phyloP scores from a whole-genome alignment of 2,329 filamentous ascomycete genomes.

The Paecilomyces dactylethromorphus region DNA sequence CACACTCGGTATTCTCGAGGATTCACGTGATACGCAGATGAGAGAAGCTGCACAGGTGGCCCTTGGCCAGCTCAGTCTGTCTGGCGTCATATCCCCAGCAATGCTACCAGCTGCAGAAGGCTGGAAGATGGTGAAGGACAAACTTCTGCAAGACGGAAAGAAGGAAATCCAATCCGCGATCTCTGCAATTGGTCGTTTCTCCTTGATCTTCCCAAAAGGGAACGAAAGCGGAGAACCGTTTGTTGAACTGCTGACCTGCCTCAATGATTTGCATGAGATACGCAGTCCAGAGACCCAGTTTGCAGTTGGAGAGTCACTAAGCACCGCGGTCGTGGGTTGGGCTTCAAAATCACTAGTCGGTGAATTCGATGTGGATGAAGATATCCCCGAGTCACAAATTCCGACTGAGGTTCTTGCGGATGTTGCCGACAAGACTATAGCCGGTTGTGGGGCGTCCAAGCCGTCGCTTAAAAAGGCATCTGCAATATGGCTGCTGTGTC shows the following conservation, averaged over 20 bases:
- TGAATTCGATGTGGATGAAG: slow-evolving; percentile 65
- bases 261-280: slow-evolving; percentile 75
- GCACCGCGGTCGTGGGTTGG: slow-evolving; percentile 73
- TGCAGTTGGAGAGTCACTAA: slow-evolving; percentile 79
- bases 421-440: slow-evolving; percentile 66
- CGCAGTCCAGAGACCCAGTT: slow-evolving; percentile 86
- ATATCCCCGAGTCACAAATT: slow-evolving; percentile 32
- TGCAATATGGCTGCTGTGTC: slow-evolving; percentile 87
- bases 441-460: slow-evolving; percentile 75
- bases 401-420: slow-evolving; percentile 39
- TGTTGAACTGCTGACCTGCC: slow-evolving; percentile 53
- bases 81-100: slow-evolving; percentile 42
- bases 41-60: slow-evolving; percentile 52
- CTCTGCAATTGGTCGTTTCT: slow-evolving; percentile 68
- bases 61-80: slow-evolving; percentile 57
- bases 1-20: slow-evolving; percentile 47
- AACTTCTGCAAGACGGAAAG: slow-evolving; percentile 63
- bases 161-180: slow-evolving; percentile 78
- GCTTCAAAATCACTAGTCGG: slow-evolving; percentile 71
- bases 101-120: slow-evolving; percentile 18
- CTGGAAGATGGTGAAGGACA: slow-evolving; percentile 50
- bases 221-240: slow-evolving; percentile 25
- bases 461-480: slow-evolving; percentile 86
- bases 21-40: slow-evolving; percentile 49
- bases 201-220: slow-evolving; percentile 44